Evolutionary conservation across 192 early-diverging fungal species (phyloP), one percentile per base, ranked within the genome.

Genomic region (Backusella liffmaniae): DNA sequence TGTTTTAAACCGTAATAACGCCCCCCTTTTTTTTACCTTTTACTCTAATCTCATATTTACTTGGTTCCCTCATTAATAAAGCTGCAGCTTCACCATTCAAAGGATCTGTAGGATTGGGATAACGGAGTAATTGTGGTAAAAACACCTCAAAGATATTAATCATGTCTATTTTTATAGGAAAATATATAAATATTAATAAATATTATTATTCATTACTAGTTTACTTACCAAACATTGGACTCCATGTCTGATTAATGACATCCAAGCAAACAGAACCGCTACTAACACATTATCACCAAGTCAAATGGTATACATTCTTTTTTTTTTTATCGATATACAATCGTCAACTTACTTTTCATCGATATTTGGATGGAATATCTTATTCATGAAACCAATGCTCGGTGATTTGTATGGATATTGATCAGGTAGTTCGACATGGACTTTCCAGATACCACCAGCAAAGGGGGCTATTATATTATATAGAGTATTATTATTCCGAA

Each of bases 191-290:
- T 53, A n/a, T 12, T 18, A 49, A 49, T 15, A 15, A 53, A 1
- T 7, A 53, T 18, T 18, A 51, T 51, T 18, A 51, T 51, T 53
- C 3, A 10, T 37, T 37, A 9, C 37, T 37, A 37, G 37, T 37
- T 53, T 53, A 18, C 70, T 59, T 86, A 96, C 94, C 96, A 88
- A 98, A 99, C 97, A 99, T 98, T 66, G 98, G 98, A 76, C 93
- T 95, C 98, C 98, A 99, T 18, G 97, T 98, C 81, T 99, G 98
- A 86, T 99, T 99, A 84, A 99, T 99, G 23, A 99, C 98, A 83
- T 99, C 98, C 76, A 99, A 85, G 80, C 98, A 99, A 37, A 99
- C 98, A 1, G 97, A 98, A 34, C 98, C 98, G 80, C 96, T 97
- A 82, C 94, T 95, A 84, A 53, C 75, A 37, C 35, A 32, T 18